Base-by-base conservation (phyloP, 139 green algal species). In the Ettlia oleoabundans region DNA sequence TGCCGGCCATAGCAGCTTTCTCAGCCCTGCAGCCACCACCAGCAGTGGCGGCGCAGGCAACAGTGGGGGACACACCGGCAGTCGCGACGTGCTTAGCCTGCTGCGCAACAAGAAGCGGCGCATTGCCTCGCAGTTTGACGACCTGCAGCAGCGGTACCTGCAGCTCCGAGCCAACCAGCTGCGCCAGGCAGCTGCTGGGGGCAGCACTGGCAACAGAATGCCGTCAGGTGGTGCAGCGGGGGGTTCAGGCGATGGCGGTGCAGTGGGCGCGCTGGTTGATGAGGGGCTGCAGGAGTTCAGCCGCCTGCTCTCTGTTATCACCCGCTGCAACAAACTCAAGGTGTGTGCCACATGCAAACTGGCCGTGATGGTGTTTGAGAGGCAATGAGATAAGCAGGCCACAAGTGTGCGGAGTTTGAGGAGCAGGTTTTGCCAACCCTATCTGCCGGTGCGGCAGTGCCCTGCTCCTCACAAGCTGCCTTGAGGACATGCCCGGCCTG, bases 121-220 rank as follows among this genome's bases (percentile, higher is more conserved):
- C 52, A 90, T 96, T 35, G 63, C 91, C 30, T 84, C 86, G 13
- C 90, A 95, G 84, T 94, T 95, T 83, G 91, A 94, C 21, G 85
- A 94, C 24, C 82, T 96, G 78, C 88, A 96, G 83, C 74, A 89
- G 64, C 88, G 82, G n/a, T 96, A 96, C 82, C 64, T 95, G 55
- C 83, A 42, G 62, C 67, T 91, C 70, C 76, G 89, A 9, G 61
- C 70, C 26, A 21, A 26, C 22, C n/a, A n/a, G 38, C 71, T 55
- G 28, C 37, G 38, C 69, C 35, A 26, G 47, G 66, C 30, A 19
- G 24, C 26, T 41, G 75, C 37, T 53, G 35, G 32, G 51, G 76
- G 66, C 63, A 26, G n/a, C 30, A 40, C 35, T 2, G 47, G 64
- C 9, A 10, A 63, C 63, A 35, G 82, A 30, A 21, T 62, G 51